These are phyloP conservation scores for Pichia sp. DNA, from an alignment of 1,139 yeast genomes.

Conservation along the genomic window DNA sequence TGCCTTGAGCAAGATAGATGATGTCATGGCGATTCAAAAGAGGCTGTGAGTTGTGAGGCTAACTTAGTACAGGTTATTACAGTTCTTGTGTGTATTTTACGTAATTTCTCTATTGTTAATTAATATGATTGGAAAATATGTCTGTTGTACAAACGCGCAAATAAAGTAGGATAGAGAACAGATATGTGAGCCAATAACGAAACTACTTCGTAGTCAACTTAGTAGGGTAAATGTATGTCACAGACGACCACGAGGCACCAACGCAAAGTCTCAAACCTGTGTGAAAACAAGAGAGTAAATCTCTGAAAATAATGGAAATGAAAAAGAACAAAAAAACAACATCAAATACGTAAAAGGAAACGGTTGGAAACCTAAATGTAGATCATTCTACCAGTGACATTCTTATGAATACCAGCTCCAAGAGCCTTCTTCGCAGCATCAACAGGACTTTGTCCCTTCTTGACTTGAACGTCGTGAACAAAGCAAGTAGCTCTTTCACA, in stretches of 20 bases:
- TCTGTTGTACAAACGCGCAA: too few species aligned
- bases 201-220: too few species aligned
- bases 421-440: conserved; percentile 17
- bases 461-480: conserved; percentile 11
- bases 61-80: too few species aligned
- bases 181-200: too few species aligned
- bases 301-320: neutral
- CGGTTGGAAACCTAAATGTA: conserved; percentile 15
- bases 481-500: conserved; percentile 27
- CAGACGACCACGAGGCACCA: too few species aligned
- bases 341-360: neutral
- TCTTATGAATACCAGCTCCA: conserved; percentile 20
- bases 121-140: too few species aligned
- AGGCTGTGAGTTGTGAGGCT: conserved; percentile 17
- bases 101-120: too few species aligned
- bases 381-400: conserved; percentile 20
- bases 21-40: conserved; percentile 71
- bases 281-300: neutral
- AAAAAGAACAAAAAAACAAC: neutral
- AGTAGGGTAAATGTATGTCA: too few species aligned
- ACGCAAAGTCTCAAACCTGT: neutral
- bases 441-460: conserved; percentile 10
- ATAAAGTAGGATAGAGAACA: too few species aligned
- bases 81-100: too few species aligned
- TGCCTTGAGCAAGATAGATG: conserved; percentile 81